phyloP scores from a whole-genome alignment of 305 asterid species.

The Solanum hybrid region DNA sequence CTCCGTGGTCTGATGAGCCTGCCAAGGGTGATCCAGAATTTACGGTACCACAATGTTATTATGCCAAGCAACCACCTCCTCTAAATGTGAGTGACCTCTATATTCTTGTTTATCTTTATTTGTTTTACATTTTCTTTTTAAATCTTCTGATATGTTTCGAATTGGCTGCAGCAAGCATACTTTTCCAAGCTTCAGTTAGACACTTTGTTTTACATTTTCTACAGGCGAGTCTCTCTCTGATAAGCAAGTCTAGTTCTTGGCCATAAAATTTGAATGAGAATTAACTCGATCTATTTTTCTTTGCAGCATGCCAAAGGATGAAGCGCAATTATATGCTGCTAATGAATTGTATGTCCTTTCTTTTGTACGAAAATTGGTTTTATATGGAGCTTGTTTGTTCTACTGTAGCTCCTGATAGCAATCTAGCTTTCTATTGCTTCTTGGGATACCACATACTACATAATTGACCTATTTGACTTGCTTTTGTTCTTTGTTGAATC shows the following conservation, averaged over 20 bases:
- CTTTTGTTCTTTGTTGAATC: neutral
- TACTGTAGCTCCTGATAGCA: neutral
- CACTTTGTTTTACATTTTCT: slow-evolving; percentile 77
- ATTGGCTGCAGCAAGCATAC: slow-evolving; percentile 72
- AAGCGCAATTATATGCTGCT: slow-evolving; percentile 84
- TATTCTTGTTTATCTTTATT: slow-evolving; percentile 8
- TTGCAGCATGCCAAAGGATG: slow-evolving; percentile 97
- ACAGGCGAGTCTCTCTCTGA: slow-evolving; percentile 38
- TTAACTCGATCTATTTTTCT: slow-evolving; percentile 11
- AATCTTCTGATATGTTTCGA: slow-evolving; percentile 16
- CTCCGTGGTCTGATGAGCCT: slow-evolving; percentile 97
- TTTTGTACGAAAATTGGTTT: neutral
- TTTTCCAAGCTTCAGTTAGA: slow-evolving; percentile 76
- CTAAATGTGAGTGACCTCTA: slow-evolving; percentile 48
- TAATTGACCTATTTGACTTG: neutral
- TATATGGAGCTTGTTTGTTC: neutral
- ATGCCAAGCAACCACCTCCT: slow-evolving; percentile 74
- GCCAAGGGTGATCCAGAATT: slow-evolving; percentile 86
- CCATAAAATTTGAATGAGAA: neutral
- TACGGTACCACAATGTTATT: slow-evolving; percentile 79
- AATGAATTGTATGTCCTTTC: slow-evolving; percentile 68
- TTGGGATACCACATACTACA: neutral
- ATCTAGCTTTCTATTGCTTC: neutral
- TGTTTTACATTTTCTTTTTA: slow-evolving; percentile 17
- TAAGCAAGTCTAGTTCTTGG: neutral